Evolutionary conservation across 306 rosid species (phyloP), one percentile per base, ranked within the genome.

Genomic region (Rosa lucieae): DNA sequence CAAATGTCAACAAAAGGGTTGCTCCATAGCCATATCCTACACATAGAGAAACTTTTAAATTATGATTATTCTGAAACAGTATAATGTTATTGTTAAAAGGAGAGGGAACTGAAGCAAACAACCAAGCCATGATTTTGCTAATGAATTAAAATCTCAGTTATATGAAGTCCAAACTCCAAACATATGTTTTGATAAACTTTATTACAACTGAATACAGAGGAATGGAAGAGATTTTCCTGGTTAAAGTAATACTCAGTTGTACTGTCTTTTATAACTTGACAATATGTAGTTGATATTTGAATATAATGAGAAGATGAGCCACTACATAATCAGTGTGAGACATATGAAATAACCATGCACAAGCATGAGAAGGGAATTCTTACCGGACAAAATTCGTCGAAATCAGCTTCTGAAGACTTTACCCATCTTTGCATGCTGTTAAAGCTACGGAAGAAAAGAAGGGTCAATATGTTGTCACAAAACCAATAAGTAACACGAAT

Each of bases 291-390:
- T 70, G 55, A 37, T 5, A n/a, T 37, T 17, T 26, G 9, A 71
- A 70, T 52, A 47, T 6, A 59, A 13, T 37, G 35, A 53, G 69
- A 56, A 1, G 66, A 12, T 18, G 47, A 78, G 17, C 58, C 79
- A 39, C 46, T 23, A 44, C 11, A 26, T 8, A 62, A n/a, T 48
- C 63, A 35, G 26, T 13, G 58, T 52, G 71, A 14, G 61, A 17
- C 47, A 15, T 0, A 43, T 9, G 46, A 63, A 61, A 52, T 53
- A 13, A n/a, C 6, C 35, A 37, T 66, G 53, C 62, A 32, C 20
- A 59, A 63, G 68, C 26, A 72, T n/a, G 55, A 47, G 72, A 74
- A 77, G 29, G 44, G 43, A 67, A 53, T 58, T 67, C 84, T 80
- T 67, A 84, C 77, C 6, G n/a, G 53, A 44, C 65, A 46, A 51